These are phyloP conservation scores for Fusarium sp. DNA, from an alignment of 2,329 filamentous ascomycete species.

Conservation along the genomic window DNA sequence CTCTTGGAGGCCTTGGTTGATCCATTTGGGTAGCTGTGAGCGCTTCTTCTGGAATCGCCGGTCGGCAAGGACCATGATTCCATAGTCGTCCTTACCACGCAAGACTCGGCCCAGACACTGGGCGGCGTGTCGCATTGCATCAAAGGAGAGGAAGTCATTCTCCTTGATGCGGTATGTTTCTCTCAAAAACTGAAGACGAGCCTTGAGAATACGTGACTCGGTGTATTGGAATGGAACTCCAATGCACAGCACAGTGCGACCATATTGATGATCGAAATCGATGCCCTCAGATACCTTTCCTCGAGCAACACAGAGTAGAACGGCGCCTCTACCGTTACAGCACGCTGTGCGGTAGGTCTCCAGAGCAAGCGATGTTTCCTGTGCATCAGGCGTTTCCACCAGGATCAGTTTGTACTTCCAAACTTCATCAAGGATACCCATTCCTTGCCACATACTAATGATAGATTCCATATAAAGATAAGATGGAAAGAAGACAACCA, in stretches of 20 bases:
- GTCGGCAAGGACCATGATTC: slow-evolving; percentile 99
- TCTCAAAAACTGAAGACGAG: slow-evolving; percentile 91
- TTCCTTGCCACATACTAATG: slow-evolving; percentile 98
- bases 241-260: slow-evolving; percentile 93
- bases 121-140: slow-evolving; percentile 98
- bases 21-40: slow-evolving; percentile 93
- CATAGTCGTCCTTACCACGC: slow-evolving; percentile 97
- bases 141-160: slow-evolving; percentile 97
- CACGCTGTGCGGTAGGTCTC: slow-evolving; percentile 98
- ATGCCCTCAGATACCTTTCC: slow-evolving; percentile 98
- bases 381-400: slow-evolving; percentile 95
- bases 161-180: slow-evolving; percentile 97
- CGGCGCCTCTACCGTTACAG: slow-evolving; percentile 93
- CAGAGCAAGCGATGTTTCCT: slow-evolving; percentile 93
- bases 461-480: slow-evolving; percentile 99
- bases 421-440: slow-evolving; percentile 96
- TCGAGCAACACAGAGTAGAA: slow-evolving; percentile 92
- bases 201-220: slow-evolving; percentile 95
- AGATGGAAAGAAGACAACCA: slow-evolving; percentile 99
- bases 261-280: slow-evolving; percentile 99
- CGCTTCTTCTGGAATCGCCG: slow-evolving; percentile 93
- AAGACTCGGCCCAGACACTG: slow-evolving; percentile 95
- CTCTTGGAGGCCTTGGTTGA: slow-evolving; percentile 85
- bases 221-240: slow-evolving; percentile 99
- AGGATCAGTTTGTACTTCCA: slow-evolving; percentile 99